Evolutionary conservation across 176 grass and related monocot genomes (phyloP).

Genomic region (Luzula sylvatica): DNA sequence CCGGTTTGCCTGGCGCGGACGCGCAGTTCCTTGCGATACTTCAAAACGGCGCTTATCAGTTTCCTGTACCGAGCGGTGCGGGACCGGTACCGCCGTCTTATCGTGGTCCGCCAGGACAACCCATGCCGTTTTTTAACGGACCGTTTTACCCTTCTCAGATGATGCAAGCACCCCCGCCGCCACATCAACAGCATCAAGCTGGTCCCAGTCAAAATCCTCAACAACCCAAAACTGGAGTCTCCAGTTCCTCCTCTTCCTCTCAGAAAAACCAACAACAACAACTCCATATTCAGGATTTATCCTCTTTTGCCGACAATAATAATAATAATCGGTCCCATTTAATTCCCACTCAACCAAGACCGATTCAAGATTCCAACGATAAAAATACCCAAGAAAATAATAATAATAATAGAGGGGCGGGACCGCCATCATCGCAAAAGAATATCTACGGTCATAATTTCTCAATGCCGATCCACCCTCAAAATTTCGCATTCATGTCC

Average conservation of each 20-base stretch:
- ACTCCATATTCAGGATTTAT: conserved; percentile 39
- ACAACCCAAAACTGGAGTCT: conserved; percentile 29
- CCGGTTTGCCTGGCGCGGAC: conserved; percentile 39
- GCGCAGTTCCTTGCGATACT: conserved; percentile 76
- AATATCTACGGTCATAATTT: conserved; percentile 39
- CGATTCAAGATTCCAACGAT: conserved; percentile 42
- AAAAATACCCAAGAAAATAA: conserved; percentile 24
- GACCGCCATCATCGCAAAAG: conserved; percentile 64
- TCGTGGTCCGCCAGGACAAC: conserved; percentile 46
- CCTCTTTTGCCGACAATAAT: conserved; percentile 25
- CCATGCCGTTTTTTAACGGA: conserved; percentile 87
- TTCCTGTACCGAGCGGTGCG: conserved; percentile 52
- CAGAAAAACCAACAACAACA: conserved; percentile 58
- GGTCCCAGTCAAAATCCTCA: conserved; percentile 26
- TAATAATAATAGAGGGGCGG: too few relatives aligned
- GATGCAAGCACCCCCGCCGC: conserved; percentile 73
- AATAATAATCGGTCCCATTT: conserved; percentile 12
- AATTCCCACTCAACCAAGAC: conserved; percentile 11
- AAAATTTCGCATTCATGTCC: conserved; percentile 57
- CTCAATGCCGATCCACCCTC: conserved; percentile 48
- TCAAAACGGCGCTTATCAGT: conserved; percentile 64
- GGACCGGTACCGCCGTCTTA: conserved; percentile 53
- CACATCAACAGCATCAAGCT: conserved; percentile 39
- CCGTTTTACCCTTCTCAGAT: conserved; percentile 69
- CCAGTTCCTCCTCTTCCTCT: conserved; percentile 43